These are phyloP conservation scores for Sanghuangporus sanghuang DNA, from an alignment of 1,284 basidiomycete genomes.

Conservation along the genomic window DNA sequence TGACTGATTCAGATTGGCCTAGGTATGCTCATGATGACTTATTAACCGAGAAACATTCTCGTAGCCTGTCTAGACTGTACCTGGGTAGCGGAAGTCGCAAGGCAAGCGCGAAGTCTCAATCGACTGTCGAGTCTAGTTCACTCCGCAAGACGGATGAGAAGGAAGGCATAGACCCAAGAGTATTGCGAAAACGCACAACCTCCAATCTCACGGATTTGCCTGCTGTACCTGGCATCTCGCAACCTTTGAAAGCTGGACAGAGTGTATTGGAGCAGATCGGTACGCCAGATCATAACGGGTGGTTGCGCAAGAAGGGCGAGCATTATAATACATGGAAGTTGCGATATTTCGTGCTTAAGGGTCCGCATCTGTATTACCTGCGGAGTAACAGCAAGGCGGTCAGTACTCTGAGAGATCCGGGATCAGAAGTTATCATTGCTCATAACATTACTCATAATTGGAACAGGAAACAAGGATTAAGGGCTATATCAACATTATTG, in stretches of 20 bases:
- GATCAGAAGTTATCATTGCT: background rate
- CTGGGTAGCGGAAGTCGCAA: slow-evolving; percentile 35
- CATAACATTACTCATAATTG: background rate
- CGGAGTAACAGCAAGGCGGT: slow-evolving; percentile 67
- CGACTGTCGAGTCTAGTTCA: slow-evolving; percentile 14
- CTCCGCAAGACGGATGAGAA: slow-evolving; percentile 15
- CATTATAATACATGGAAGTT: slow-evolving; percentile 92
- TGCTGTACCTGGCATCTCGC: slow-evolving; percentile 14
- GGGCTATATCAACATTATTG: slow-evolving; percentile 88
- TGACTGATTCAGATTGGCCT: background rate
- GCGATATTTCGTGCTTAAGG: slow-evolving; percentile 94
- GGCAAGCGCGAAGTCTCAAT: slow-evolving; percentile 29
- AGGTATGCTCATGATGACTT: slow-evolving; percentile 20
- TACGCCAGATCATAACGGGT: slow-evolving; percentile 81
- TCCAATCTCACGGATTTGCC: slow-evolving; percentile 17
- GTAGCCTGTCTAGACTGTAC: slow-evolving; percentile 48
- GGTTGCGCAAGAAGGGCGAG: slow-evolving; percentile 96
- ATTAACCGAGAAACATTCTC: slow-evolving; percentile 23
- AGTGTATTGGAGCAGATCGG: slow-evolving; percentile 87
- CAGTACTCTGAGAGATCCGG: slow-evolving; percentile 25
- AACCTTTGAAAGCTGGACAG: slow-evolving; percentile 51
- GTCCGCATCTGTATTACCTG: slow-evolving; percentile 83
- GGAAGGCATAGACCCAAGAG: slow-evolving; percentile 18
- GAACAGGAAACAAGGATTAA: slow-evolving; percentile 88
- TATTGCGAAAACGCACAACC: slow-evolving; percentile 27